Conservation (phyloP, 2,329 filamentous ascomycete species). For the Teratosphaeria viscida region DNA sequence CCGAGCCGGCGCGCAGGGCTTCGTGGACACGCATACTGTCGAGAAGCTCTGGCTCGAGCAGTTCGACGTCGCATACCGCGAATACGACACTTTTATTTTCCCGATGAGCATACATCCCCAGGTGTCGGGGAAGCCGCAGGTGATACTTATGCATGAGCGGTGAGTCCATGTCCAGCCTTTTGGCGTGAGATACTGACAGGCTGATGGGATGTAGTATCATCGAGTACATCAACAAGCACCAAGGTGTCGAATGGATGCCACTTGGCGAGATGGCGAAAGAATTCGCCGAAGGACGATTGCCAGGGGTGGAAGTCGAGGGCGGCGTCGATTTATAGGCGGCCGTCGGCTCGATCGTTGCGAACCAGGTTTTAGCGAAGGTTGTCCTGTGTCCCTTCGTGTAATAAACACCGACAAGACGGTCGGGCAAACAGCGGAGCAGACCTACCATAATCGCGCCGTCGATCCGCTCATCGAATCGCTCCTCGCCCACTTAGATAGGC, state of each 20-base stretch:
- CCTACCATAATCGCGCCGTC: no score
- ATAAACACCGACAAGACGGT: no score
- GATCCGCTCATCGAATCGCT: no score
- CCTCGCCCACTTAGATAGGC: background rate
- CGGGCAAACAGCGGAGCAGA: no score
- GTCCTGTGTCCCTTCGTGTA: no score
- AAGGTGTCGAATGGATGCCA: conserved; percentile 34
- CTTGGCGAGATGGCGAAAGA: conserved; percentile 25
- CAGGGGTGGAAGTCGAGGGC: conserved; percentile 25
- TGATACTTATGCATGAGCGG: conserved; percentile 36
- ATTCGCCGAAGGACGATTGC: conserved; percentile 25
- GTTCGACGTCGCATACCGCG: conserved; percentile 36
- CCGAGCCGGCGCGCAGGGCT: conserved; percentile 26
- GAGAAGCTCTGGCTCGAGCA: conserved; percentile 38
- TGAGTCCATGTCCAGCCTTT: no score
- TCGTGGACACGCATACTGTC: conserved; percentile 32
- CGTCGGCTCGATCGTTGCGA: background rate
- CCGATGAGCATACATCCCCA: conserved; percentile 40
- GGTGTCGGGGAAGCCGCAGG: conserved; percentile 38
- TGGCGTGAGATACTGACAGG: no score
- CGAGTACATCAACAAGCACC: conserved; percentile 35
- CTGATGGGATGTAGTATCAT: conserved; percentile 24
- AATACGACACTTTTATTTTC: conserved; percentile 38
- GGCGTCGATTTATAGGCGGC: conserved; percentile 7
- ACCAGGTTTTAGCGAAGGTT: no score